These are phyloP conservation scores for Colletotrichum sidae DNA, from an alignment of 2,329 filamentous ascomycete species.

Conservation along the genomic window DNA sequence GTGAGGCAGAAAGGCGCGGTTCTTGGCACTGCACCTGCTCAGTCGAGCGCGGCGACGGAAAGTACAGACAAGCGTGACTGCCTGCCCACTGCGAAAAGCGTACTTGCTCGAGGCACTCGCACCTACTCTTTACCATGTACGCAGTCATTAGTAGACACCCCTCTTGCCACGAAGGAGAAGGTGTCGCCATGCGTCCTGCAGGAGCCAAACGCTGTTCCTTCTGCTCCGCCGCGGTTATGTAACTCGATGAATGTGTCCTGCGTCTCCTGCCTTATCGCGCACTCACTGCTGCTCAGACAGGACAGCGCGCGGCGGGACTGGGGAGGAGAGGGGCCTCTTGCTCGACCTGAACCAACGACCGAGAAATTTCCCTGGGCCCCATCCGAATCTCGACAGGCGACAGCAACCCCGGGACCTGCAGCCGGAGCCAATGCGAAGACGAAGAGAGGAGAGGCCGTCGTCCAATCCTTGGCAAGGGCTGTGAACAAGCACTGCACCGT, in stretches of 20 bases:
- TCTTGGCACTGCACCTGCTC: slow-evolving; percentile 16
- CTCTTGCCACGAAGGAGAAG: not conserved
- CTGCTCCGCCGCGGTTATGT: slow-evolving; percentile 8
- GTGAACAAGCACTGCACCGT: slow-evolving; percentile 1
- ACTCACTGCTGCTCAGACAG: not conserved
- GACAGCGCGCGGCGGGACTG: slow-evolving; percentile 4
- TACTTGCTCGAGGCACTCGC: no score
- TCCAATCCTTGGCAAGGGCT: not conserved
- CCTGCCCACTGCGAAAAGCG: no score
- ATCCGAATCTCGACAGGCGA: slow-evolving; percentile 12
- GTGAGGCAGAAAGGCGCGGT: not conserved
- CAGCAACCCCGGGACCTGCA: not conserved
- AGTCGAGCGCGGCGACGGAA: not conserved
- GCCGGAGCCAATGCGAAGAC: not conserved
- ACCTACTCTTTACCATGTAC: no score
- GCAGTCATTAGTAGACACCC: no score
- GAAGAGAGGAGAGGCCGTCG: not conserved
- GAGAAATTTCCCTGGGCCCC: slow-evolving; percentile 23
- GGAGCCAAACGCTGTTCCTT: slow-evolving; percentile 4
- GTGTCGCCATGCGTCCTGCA: not conserved
- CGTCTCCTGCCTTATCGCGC: slow-evolving; percentile 4
- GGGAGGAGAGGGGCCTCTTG: slow-evolving; percentile 1
- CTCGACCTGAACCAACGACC: slow-evolving; percentile 25
- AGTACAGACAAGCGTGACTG: not conserved
- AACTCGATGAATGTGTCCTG: slow-evolving; percentile 6